These are phyloP conservation scores for Bassia scoparia DNA, from an alignment of 148 eudicot genomes.

Conservation along the genomic window DNA sequence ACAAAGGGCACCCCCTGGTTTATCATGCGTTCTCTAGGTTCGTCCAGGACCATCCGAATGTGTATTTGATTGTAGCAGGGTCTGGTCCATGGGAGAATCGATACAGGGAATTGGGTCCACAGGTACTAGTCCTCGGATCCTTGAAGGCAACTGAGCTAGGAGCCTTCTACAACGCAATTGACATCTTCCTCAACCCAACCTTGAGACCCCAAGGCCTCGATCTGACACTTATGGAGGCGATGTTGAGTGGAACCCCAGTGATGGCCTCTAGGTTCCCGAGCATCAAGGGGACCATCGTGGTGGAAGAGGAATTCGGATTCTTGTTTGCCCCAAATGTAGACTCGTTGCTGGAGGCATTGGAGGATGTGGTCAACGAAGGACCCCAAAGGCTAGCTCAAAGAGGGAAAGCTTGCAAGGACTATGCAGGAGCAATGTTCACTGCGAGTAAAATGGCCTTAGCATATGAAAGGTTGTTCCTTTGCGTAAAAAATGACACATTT, in stretches of 20 bases:
- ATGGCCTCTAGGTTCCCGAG: constrained; percentile 84
- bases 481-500: constrained; percentile 66
- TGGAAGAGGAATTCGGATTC: constrained; percentile 70
- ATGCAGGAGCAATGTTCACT: constrained; percentile 64
- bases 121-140: constrained; percentile 64
- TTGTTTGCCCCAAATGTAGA: constrained; percentile 81
- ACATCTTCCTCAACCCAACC: constrained; percentile 74
- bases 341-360: constrained; percentile 53
- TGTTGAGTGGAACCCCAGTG: constrained; percentile 79
- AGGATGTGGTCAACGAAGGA: constrained; percentile 57
- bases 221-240: constrained; percentile 76
- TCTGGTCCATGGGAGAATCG: constrained; percentile 78
- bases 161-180: constrained; percentile 67
- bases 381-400: constrained; percentile 44
- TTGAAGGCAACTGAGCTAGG: constrained; percentile 68
- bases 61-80: constrained; percentile 67
- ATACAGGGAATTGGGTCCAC: constrained; percentile 65
- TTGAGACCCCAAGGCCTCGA: constrained; percentile 80
- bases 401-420: constrained; percentile 55
- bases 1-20: constrained; percentile 71
- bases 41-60: constrained; percentile 37
- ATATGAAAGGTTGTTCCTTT: constrained; percentile 75
- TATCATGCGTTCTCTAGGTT: constrained; percentile 53
- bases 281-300: constrained; percentile 77
- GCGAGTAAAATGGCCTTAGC: constrained; percentile 80